These are phyloP conservation scores for Diaporthe vexans DNA, from an alignment of 2,329 filamentous ascomycete species.

Conservation along the genomic window DNA sequence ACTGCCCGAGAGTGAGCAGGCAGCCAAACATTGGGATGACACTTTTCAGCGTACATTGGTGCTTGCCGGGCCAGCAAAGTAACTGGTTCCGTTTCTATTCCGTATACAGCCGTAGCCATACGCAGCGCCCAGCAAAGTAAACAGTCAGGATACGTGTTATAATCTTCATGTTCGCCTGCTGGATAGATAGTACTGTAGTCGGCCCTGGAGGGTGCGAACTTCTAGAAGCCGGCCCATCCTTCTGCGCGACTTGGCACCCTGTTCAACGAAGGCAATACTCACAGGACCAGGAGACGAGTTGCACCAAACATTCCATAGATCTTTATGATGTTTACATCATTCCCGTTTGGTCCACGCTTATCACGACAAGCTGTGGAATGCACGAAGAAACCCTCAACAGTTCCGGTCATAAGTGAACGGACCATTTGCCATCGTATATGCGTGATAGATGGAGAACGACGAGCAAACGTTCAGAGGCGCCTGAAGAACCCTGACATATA, in stretches of 20 bases:
- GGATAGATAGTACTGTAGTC: neutral
- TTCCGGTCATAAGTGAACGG: neutral
- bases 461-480: neutral
- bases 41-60: neutral
- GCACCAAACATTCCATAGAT: no score
- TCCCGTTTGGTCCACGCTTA: no score
- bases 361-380: no score
- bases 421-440: neutral
- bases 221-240: neutral
- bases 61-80: neutral
- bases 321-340: neutral
- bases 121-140: neutral
- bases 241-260: neutral
- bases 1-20: no score
- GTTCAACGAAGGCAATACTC: neutral
- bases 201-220: neutral
- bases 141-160: neutral
- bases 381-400: neutral
- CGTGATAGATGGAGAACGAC: no score
- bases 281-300: neutral
- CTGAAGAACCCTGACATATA: neutral
- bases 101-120: no score
- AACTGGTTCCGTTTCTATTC: no score
- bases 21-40: neutral
- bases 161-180: neutral